These are phyloP conservation scores for Ensete glaucum DNA, from an alignment of 176 grass and related monocot genomes.

Conservation along the genomic window DNA sequence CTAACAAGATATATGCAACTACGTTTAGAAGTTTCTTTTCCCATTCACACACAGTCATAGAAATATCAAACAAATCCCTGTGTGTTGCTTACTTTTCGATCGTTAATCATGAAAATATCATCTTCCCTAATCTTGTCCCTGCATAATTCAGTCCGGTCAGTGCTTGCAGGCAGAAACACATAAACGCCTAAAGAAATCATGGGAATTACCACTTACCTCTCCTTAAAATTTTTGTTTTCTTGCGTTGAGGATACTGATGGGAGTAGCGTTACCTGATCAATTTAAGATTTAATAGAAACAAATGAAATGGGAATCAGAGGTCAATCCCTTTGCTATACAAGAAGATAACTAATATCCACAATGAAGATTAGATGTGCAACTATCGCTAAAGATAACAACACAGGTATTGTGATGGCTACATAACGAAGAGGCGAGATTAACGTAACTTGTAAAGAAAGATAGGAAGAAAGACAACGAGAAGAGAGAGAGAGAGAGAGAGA, in stretches of 20 bases:
- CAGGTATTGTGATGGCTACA: too few relatives aligned
- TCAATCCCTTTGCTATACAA: background rate
- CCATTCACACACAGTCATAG: background rate
- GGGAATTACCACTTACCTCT: slow-evolving; percentile 32
- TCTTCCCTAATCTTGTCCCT: slow-evolving; percentile 17
- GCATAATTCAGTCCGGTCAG: background rate
- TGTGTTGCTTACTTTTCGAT: slow-evolving; percentile 9
- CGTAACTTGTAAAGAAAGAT: background rate
- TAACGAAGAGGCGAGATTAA: too few relatives aligned
- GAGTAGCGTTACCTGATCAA: slow-evolving; percentile 24
- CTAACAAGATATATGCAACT: background rate
- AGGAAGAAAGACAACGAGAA: background rate
- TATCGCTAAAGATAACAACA: too few relatives aligned
- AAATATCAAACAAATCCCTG: background rate
- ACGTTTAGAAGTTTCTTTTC: background rate
- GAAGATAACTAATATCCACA: too few relatives aligned
- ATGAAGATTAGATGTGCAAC: too few relatives aligned
- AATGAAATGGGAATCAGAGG: background rate
- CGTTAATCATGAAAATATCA: slow-evolving; percentile 11
- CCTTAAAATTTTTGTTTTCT: slow-evolving; percentile 37
- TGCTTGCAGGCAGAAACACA: background rate
- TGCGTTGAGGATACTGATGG: slow-evolving; percentile 18
- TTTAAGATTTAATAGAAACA: background rate
- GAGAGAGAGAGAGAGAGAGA: background rate
- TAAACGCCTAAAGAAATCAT: background rate